Evolutionary conservation across 352 stramenopile species (phyloP).

Genomic region (Phytophthora hybrid): DNA sequence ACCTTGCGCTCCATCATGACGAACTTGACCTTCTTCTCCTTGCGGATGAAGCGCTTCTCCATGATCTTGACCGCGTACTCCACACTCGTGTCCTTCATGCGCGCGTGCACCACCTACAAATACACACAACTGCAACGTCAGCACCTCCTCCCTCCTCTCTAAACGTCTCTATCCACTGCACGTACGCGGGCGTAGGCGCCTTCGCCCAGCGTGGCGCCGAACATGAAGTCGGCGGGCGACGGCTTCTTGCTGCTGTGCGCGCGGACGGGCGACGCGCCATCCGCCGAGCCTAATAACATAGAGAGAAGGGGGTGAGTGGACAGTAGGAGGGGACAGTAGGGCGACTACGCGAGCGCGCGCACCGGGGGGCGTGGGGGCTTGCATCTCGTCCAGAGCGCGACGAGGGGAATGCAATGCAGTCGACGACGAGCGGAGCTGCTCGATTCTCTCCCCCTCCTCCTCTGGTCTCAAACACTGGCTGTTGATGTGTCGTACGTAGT

Average conservation of each 20-base stretch:
- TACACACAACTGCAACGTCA: neutral
- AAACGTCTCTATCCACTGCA: slow-evolving; percentile 6
- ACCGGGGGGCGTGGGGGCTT: slow-evolving; percentile 51
- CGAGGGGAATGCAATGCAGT: slow-evolving; percentile 13
- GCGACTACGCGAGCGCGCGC: neutral
- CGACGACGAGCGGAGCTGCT: slow-evolving; percentile 36
- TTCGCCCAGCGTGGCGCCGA: slow-evolving; percentile 88
- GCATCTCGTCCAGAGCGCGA: slow-evolving; percentile 32
- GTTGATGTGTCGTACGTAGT: slow-evolving; percentile 37
- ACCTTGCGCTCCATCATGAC: slow-evolving; percentile 94
- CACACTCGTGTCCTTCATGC: slow-evolving; percentile 88
- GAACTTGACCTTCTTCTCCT: slow-evolving; percentile 93
- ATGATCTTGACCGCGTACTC: slow-evolving; percentile 94
- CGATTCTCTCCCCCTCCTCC: slow-evolving; percentile 35
- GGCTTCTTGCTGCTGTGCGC: slow-evolving; percentile 73
- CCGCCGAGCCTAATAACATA: slow-evolving; percentile 35
- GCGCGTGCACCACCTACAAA: slow-evolving; percentile 79
- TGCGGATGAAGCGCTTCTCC: slow-evolving; percentile 92
- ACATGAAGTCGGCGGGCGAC: slow-evolving; percentile 90
- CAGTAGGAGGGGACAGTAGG: neutral
- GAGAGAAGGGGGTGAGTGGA: neutral
- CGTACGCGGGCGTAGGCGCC: slow-evolving; percentile 84
- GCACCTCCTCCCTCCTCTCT: neutral
- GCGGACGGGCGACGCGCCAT: slow-evolving; percentile 49
- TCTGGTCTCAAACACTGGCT: slow-evolving; percentile 24